Conservation (phyloP, 768 basidiomycete species). For the Calocera cornea region DNA sequence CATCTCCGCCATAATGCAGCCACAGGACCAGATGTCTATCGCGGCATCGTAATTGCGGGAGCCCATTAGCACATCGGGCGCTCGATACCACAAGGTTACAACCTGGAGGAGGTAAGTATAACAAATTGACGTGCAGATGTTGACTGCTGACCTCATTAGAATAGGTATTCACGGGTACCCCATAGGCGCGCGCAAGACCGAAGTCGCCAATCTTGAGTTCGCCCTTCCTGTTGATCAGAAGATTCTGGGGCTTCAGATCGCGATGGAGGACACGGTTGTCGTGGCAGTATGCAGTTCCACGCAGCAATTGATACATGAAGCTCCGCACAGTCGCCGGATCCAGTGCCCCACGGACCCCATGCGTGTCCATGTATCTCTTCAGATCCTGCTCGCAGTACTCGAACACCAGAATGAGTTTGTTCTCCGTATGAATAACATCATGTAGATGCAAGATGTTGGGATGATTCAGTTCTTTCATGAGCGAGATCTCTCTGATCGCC, state of each 20-base stretch:
- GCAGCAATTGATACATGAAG: slow-evolving; percentile 96
- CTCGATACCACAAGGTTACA: slow-evolving; percentile 96
- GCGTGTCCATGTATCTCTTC: slow-evolving; percentile 98
- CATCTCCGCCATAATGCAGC: slow-evolving; percentile 99
- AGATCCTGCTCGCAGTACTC: slow-evolving; percentile 98
- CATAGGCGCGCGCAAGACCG: slow-evolving; percentile 91
- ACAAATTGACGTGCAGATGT: slow-evolving; percentile 12
- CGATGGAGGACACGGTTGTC: slow-evolving; percentile 96
- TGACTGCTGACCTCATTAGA: slow-evolving; percentile 63
- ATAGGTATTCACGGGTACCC: slow-evolving; percentile 97
- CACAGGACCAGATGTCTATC: slow-evolving; percentile 98
- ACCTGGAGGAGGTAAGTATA: slow-evolving; percentile 43
- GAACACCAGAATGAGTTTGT: slow-evolving; percentile 94
- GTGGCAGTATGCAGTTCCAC: slow-evolving; percentile 96
- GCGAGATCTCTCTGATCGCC: slow-evolving; percentile 94
- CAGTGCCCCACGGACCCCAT: slow-evolving; percentile 89
- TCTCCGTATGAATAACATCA: slow-evolving; percentile 98
- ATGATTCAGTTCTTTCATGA: slow-evolving; percentile 99
- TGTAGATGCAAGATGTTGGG: slow-evolving; percentile 96
- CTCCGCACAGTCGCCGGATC: slow-evolving; percentile 74
- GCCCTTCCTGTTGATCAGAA: slow-evolving; percentile 92
- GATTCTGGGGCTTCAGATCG: slow-evolving; percentile 95
- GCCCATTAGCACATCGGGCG: slow-evolving; percentile 92
- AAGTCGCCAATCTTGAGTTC: slow-evolving; percentile 97
- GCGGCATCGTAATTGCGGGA: slow-evolving; percentile 95